These are phyloP conservation scores for Chaetothyriales sp. DNA, from an alignment of 2,329 filamentous ascomycete genomes.

Conservation along the genomic window DNA sequence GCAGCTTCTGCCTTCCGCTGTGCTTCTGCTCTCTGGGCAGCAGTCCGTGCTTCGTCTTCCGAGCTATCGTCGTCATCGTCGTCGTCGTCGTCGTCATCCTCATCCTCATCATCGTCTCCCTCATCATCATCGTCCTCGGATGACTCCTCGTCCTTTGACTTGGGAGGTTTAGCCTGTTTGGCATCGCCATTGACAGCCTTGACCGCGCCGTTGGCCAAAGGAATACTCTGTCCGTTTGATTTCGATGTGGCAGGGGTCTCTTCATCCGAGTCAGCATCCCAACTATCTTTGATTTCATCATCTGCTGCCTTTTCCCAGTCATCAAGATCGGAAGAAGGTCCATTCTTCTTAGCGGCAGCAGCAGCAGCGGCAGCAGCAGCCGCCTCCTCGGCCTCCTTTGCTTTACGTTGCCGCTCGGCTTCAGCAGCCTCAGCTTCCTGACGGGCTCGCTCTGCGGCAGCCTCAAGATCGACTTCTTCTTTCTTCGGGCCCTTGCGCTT, in stretches of 20 bases:
- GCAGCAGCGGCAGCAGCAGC: slow-evolving; percentile 67
- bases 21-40: slow-evolving; percentile 54
- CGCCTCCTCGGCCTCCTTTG: slow-evolving; percentile 60
- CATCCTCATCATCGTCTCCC: slow-evolving; percentile 43
- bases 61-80: slow-evolving; percentile 45
- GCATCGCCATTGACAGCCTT: slow-evolving; percentile 11
- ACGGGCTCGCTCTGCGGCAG: slow-evolving; percentile 32
- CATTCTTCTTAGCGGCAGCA: slow-evolving; percentile 46
- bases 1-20: slow-evolving; percentile 78
- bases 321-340: slow-evolving; percentile 43
- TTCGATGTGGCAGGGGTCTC: slow-evolving; percentile 31
- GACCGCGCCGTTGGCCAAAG: slow-evolving; percentile 3
- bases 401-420: slow-evolving; percentile 40
- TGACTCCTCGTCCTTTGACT: background rate
- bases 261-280: slow-evolving; percentile 74
- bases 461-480: slow-evolving; percentile 40
- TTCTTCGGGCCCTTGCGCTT: slow-evolving; percentile 55
- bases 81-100: slow-evolving; percentile 34
- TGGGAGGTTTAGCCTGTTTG: slow-evolving; percentile 1
- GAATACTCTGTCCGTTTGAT: slow-evolving; percentile 15
- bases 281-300: slow-evolving; percentile 77
- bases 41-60: slow-evolving; percentile 54
- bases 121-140: slow-evolving; percentile 32
- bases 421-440: slow-evolving; percentile 35
- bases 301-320: slow-evolving; percentile 80